Evolutionary conservation across 2,329 filamentous ascomycete genomes (phyloP), one percentile per base, ranked within the genome.

Genomic region (Lachnellula subtilissima): DNA sequence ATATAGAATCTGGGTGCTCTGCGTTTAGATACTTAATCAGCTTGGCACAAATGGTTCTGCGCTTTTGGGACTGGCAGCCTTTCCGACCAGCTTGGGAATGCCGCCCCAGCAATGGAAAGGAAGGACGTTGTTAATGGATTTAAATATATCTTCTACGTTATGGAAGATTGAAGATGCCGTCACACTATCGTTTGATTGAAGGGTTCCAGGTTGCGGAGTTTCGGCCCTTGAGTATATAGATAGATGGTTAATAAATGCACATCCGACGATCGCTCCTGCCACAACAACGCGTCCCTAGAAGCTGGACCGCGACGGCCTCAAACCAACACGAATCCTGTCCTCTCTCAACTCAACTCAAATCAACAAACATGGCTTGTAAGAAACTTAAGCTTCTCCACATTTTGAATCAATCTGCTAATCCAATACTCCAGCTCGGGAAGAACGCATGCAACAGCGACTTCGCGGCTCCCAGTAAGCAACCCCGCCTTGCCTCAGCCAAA

Each of bases 371-470:
- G 63, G 56, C 56, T 36, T 60, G 62, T 64, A 55, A 53, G 61
- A 48, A 15, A 5, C 9, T 19, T 11, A 25, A 19, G 25, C 25
- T 3, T 54, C 22, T 54, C 19, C 17, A 40, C 2, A 9, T 43
- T 48, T 14, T 5, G 4, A 19, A 50, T 42, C 28, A 4, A 14
- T 11, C 23, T 58, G 48, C 61, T 63, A 59, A 63, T 49, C 39
- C 15, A 39, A 48, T 5, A 40, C 53, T 45, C 22, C 37, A 81
- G 78, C 76, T 66, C 81, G 83, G 63, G 80, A 82, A 63, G 82
- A 84, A 68, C 81, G 82, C 66, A 78, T 86, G 73, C 81, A 83
- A 60, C 78, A 84, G 72, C 83, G 84, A 67, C 79, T 87, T 68
- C 82, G 84, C 59, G 84, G 84, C 59, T 83, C 83, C 43, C 81